Base-by-base conservation (phyloP, 78 protist genomes). In the Chrysochromulina parva region DNA sequence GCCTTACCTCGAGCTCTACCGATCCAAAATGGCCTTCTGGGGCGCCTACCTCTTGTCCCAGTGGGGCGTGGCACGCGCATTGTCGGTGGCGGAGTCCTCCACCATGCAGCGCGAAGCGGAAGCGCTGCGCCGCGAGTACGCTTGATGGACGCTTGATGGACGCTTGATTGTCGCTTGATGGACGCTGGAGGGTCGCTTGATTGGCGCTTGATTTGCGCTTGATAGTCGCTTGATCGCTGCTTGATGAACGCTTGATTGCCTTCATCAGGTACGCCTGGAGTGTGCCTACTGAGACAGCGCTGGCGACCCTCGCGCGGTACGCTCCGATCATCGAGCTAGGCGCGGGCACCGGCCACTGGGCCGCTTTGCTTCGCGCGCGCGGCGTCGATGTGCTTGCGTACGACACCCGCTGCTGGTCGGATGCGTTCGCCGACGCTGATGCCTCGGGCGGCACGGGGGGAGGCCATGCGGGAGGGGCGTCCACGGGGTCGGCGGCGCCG, bases 291-390 rank as follows among this genome's bases (percentile, higher is more conserved):
- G 5, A 2, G 19, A 24, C 47, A 0, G 91, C 91, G 38, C 87
- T 88, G 9, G 66, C 62, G 67, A 6, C 47, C 20, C 10, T 88
- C 17, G 7, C 52, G 16, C 28, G 53, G 52, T 16, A 69, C 55
- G 5, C 85, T 4, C 91, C 91, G 69, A 7, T 88, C 22, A 9
- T 88, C 26, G 91, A 88, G 73, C 26, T 88, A 28, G 91, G 84
- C 53, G 81, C 73, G 9, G 91, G 91, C 9, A 88, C 66, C 3
- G 91, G 57, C 19, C 47, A 19, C 48, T 88, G 91, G 91, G 91
- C 91, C 11, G 19, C n/a, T 4, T 10, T 13, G 19, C 91, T 88
- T 1, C 52, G 2, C 26, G 67, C 2, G 47, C n/a, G 48, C 26
- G 91, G 91, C 26, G 91, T 50, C 38, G 91, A 88, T 82, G 9